Percentiles rank a stretch among this genome's conserved stretches.
phyloP scores from a whole-genome alignment of 306 rosid genomes.

The Abrus pulchellus region DNA sequence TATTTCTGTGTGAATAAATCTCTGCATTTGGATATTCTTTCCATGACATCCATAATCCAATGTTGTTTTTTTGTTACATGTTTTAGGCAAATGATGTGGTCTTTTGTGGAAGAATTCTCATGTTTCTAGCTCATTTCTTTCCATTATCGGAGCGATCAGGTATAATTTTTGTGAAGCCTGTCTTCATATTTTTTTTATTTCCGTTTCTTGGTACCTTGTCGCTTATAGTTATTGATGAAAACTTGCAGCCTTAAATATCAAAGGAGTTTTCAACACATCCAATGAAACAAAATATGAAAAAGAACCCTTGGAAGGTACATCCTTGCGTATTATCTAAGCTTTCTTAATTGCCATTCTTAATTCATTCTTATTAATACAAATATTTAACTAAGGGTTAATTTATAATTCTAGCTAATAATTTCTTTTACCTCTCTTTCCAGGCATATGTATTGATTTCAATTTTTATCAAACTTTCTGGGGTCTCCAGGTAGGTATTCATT shows the following conservation, averaged over 20 bases:
- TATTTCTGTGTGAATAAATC: background rate
- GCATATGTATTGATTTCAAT: constrained; percentile 96
- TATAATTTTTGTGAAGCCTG: constrained; percentile 42
- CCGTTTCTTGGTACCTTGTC: constrained; percentile 21
- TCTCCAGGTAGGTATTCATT: constrained; percentile 72
- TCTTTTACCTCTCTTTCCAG: constrained; percentile 58
- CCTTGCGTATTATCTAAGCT: constrained; percentile 39
- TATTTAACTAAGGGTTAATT: background rate
- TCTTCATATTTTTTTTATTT: constrained; percentile 45
- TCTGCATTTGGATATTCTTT: constrained; percentile 15
- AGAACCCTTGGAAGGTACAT: constrained; percentile 83
- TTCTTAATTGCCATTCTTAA: constrained; percentile 19
- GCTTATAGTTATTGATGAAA: constrained; percentile 45
- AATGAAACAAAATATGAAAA: constrained; percentile 96
- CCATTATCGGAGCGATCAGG: constrained; percentile 98
- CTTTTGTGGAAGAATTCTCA: constrained; percentile 97
- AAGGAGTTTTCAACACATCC: constrained; percentile 98
- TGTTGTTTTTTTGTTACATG: constrained; percentile 33
- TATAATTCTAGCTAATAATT: constrained; percentile 35
- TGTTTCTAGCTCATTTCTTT: constrained; percentile 95
- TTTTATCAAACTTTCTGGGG: constrained; percentile 99
- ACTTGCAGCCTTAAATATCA: constrained; percentile 88
- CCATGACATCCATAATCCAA: constrained; percentile 6
- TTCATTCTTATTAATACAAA: constrained; percentile 34
- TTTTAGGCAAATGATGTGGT: constrained; percentile 93